Percentiles rank a stretch among this genome's conserved stretches.
phyloP scores from a whole-genome alignment of 805 yeast species.

The Scheffersomyces spartinae region DNA sequence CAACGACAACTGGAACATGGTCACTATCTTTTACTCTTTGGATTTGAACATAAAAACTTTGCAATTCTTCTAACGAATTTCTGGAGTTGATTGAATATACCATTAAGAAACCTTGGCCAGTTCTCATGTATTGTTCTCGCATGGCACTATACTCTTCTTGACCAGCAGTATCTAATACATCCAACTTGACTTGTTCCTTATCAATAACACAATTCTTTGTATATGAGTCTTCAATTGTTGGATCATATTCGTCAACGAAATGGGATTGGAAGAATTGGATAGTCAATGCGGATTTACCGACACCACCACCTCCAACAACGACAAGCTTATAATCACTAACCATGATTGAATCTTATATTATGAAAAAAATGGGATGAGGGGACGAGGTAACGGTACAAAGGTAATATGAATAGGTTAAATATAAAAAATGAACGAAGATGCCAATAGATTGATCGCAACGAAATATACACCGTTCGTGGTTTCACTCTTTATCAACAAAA shows the following conservation, averaged over 20 bases:
- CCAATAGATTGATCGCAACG: too few relatives aligned
- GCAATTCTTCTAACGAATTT: conserved; percentile 75
- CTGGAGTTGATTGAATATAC: conserved; percentile 84
- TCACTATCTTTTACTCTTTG: conserved; percentile 66
- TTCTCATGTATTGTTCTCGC: conserved; percentile 86
- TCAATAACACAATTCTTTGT: conserved; percentile 83
- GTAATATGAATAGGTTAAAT: neutral
- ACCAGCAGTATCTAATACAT: conserved; percentile 95
- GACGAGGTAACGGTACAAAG: neutral
- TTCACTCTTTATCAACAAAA: too few relatives aligned
- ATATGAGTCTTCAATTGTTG: conserved; percentile 89
- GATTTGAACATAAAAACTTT: conserved; percentile 68
- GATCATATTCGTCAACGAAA: conserved; percentile 96
- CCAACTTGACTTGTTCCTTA: conserved; percentile 55
- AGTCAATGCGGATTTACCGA: conserved; percentile 93
- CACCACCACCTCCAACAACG: conserved; percentile 98
- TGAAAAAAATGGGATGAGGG: neutral
- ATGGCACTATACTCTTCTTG: conserved; percentile 90
- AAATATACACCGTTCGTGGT: too few relatives aligned
- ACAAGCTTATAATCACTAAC: conserved; percentile 82
- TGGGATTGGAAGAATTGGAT: conserved; percentile 91
- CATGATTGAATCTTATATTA: too few relatives aligned
- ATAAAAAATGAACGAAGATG: too few relatives aligned
- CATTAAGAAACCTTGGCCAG: conserved; percentile 87
- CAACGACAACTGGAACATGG: conserved; percentile 66